Evolutionary conservation across 345 rosid species (phyloP), one percentile per base, ranked within the genome.

Genomic region (Populus ilicifolia): DNA sequence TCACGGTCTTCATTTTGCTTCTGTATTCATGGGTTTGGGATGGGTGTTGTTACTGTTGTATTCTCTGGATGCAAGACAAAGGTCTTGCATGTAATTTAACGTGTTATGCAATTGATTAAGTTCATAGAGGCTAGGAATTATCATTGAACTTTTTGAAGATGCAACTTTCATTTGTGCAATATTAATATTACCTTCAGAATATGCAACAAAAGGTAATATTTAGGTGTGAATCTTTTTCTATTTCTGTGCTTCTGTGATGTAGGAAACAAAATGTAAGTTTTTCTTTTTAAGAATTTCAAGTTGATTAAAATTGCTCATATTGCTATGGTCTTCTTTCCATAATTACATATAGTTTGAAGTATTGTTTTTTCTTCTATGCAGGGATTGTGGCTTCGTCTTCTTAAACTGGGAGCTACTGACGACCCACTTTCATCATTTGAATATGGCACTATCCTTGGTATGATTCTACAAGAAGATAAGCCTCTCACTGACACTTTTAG

Each of bases 391-490:
- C 80, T 90, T 70, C 98, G 97, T 76, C 97, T 96, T 80, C 84
- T 96, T 78, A 90, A 93, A 88, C 79, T 96, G 73, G 98, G 94
- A 77, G 85, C 94, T 74, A 84, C 90, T 75, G 99, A 91, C 74
- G 99, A 96, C 88, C 98, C 99, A 33, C 97, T 96, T 84, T 94
- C 99, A 79, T 96, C 99, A 69, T 96, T 96, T 77, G 99, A 96
- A 84, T 91, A 96, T 33, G 99, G 99, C 85, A 96, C 99, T 68
- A 94, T 96, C 74, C 86, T 91, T 81, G 98, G 97, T 91, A 94
- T 80, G 84, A 77, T 78, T 78, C 67, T 65, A n/a, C 39, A 18
- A 75, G 59, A 50, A 23, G 64, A 61, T 56, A 72, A 71, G 27
- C 65, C 48, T 71, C 29, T 41, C 27, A 41, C 5, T 77, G 30